phyloP scores from a whole-genome alignment of 73 alveolate genomes.

The Paramecium sexaurelia region DNA sequence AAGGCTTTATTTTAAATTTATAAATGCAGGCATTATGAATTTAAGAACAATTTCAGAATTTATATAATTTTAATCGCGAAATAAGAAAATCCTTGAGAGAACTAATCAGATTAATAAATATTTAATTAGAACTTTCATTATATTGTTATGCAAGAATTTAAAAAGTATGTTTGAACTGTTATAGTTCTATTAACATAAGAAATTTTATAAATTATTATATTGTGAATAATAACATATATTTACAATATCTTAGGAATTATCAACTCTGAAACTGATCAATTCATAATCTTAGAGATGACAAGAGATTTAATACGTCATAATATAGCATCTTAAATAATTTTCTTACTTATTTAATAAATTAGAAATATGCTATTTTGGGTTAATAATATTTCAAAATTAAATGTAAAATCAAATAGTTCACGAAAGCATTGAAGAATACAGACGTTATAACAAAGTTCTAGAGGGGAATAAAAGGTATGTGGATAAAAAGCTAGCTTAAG shows the following conservation, averaged over 20 bases:
- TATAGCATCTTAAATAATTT: not conserved
- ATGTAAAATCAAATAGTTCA: slow-evolving; percentile 5
- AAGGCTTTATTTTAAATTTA: too few relatives aligned
- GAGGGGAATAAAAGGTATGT: slow-evolving; percentile 32
- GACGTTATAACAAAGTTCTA: slow-evolving; percentile 2
- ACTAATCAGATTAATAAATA: not conserved
- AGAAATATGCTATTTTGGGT: not conserved
- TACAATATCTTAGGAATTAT: too few relatives aligned
- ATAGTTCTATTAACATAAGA: too few relatives aligned
- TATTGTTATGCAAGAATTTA: not conserved
- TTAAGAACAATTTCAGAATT: not conserved
- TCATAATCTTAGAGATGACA: not conserved
- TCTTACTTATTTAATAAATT: not conserved
- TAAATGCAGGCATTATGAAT: not conserved
- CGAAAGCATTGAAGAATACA: not conserved
- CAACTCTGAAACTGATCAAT: too few relatives aligned
- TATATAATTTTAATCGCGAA: not conserved
- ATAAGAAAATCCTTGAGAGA: not conserved
- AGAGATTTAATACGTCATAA: not conserved
- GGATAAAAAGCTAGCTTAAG: slow-evolving; percentile 12
- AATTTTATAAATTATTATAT: too few relatives aligned
- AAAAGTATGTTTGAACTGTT: too few relatives aligned
- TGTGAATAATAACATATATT: too few relatives aligned
- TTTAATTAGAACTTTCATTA: not conserved
- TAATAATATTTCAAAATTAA: not conserved